Conservation (phyloP, 257 asterid genomes). For the Fraxinus excelsior region DNA sequence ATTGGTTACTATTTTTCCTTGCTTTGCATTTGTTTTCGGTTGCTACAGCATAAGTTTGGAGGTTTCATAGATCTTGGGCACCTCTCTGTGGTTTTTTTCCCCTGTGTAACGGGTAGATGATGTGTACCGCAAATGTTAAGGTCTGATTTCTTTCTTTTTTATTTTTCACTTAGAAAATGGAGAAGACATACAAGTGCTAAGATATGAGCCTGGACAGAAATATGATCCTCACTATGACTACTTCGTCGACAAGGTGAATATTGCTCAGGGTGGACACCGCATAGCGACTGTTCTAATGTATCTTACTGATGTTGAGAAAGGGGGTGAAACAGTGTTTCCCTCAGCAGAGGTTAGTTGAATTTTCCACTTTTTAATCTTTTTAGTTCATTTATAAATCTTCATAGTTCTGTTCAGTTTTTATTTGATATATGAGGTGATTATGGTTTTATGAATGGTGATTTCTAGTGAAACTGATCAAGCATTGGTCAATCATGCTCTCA, state of each 20-base stretch:
- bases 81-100: not conserved
- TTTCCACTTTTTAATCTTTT: conserved; percentile 13
- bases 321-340: conserved; percentile 98
- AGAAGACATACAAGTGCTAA: conserved; percentile 90
- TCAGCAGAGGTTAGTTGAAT: conserved; percentile 77
- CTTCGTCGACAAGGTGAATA: conserved; percentile 76
- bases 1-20: not conserved
- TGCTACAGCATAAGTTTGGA: not conserved
- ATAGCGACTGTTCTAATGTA: conserved; percentile 92
- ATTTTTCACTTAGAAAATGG: conserved; percentile 65
- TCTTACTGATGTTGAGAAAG: conserved; percentile 84
- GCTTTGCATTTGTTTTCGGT: not conserved
- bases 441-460: not conserved
- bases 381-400: not conserved
- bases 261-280: conserved; percentile 92
- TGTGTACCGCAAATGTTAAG: not conserved
- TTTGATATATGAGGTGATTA: not conserved
- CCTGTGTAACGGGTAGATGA: not conserved
- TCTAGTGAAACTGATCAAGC: not conserved
- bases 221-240: conserved; percentile 90
- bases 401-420: not conserved
- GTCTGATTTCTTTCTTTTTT: conserved; percentile 12
- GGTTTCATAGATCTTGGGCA: not conserved
- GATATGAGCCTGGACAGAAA: conserved; percentile 90
- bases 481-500: not conserved